A percentile compares a stretch with the other conserved stretches of the same genome.
phyloP scores from a whole-genome alignment of 345 rosid species.

The Eucalyptus pumila region DNA sequence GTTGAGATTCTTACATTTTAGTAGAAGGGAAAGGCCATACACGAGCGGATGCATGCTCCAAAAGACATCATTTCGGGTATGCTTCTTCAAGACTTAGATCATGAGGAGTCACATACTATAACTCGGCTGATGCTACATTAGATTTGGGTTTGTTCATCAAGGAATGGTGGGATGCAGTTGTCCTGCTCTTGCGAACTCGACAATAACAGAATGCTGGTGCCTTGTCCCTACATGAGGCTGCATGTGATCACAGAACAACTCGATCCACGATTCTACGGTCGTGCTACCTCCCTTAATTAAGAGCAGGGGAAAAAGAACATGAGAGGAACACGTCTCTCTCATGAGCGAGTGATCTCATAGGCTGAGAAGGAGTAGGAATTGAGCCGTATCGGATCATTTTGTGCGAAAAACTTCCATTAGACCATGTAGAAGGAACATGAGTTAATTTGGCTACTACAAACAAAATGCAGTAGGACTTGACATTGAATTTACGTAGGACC shows the following conservation, averaged over 20 bases:
- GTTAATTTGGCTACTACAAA: background rate
- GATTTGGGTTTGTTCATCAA: background rate
- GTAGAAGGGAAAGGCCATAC: background rate
- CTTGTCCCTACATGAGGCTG: background rate
- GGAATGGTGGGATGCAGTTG: background rate
- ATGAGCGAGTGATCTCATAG: background rate
- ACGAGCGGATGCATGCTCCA: background rate
- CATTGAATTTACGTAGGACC: slow-evolving; percentile 1
- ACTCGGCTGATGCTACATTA: background rate
- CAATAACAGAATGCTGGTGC: background rate
- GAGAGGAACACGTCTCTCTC: background rate
- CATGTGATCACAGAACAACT: background rate
- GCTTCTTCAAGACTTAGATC: background rate
- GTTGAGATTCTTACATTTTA: background rate
- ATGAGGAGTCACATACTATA: background rate
- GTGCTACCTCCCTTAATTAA: background rate
- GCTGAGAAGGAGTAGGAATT: background rate
- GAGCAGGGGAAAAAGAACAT: background rate
- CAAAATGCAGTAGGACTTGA: background rate
- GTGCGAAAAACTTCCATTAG: background rate
- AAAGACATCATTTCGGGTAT: background rate
- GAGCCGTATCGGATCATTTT: background rate
- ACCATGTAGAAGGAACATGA: background rate
- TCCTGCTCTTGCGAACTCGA: background rate
- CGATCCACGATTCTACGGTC: background rate